Evolutionary conservation across 768 basidiomycete genomes (phyloP), one percentile per base, ranked within the genome.

Genomic region (Asterophora lycoperdoides): DNA sequence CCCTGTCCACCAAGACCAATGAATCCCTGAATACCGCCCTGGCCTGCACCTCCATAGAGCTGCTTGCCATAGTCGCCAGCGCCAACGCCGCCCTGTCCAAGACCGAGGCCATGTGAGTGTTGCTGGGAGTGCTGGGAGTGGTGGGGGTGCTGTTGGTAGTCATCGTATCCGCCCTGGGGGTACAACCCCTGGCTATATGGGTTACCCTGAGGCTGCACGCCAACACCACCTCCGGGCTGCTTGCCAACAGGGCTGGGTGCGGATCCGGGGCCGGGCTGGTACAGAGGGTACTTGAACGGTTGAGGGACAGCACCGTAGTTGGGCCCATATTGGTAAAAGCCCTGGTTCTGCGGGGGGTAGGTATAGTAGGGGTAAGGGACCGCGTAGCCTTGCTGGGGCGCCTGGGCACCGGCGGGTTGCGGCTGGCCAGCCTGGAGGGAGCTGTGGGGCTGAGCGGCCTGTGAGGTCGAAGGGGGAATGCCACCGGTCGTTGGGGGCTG

Each of bases 251-350:
- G 82, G 46, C 81, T 83, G 0, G 83, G 78, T 5, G 78, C 81
- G 13, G 78, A 78, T 3, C 77, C 80, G 13, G 84, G 84, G 0
- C 81, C 81, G 28, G 81, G 76, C 57, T 83, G 82, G 72, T 85
- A 89, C 68, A 89, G 81, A 26, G 86, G 85, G 60, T 89, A 89
- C 67, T 89, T 86, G 61, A 83, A 86, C 3, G 80, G 81, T 58
- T 85, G 83, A 6, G 86, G 83, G 61, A 85, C 74, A 19, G 56
- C 56, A 7, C 62, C 66, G 51, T 78, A 78, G 14, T 69, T 73
- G 41, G 73, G 73, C 58, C 64, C 72, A 69, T 89, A 89, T 4
- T 87, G 84, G 1, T 78, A 69, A 41, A 87, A 89, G 66, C 82
- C 88, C 57, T 88, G 85, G 56, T 81, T 84, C 60, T 86, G 85